A percentile compares a stretch with the other conserved stretches of the same genome.
These are phyloP conservation scores for Candida mesenterica DNA, from an alignment of 1,139 yeast species.

Conservation along the genomic window DNA sequence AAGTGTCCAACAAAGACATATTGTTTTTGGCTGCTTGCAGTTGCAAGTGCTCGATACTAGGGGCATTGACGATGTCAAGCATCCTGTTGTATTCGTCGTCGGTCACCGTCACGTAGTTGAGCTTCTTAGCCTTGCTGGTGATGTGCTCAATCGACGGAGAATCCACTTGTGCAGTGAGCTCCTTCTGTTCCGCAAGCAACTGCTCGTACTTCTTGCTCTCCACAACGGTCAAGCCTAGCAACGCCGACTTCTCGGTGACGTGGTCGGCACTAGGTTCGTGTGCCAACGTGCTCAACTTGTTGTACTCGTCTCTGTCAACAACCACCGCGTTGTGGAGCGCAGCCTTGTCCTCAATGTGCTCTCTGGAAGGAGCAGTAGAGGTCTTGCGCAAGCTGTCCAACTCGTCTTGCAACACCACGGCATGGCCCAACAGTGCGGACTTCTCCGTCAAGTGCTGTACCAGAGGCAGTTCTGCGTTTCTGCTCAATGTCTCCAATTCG, in stretches of 20 bases:
- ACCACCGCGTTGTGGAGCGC: constrained; percentile 17
- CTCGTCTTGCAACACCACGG: constrained; percentile 18
- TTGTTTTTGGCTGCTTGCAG: constrained; percentile 15
- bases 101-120: constrained; percentile 5
- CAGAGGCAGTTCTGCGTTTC: constrained; percentile 20
- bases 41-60: constrained; percentile 22
- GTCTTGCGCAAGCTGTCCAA: constrained; percentile 14
- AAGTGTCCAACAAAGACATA: constrained; percentile 7
- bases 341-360: constrained; percentile 19
- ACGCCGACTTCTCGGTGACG: constrained; percentile 6
- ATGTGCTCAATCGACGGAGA: constrained; percentile 17
- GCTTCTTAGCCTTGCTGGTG: constrained; percentile 9
- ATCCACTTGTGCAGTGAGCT: constrained; percentile 11
- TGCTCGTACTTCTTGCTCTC: constrained; percentile 5
- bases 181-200: constrained; percentile 11
- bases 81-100: constrained; percentile 2
- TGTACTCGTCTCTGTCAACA: constrained; percentile 19
- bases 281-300: constrained; percentile 15
- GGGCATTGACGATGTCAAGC: constrained; percentile 14
- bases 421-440: constrained; percentile 16
- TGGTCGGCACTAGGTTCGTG: constrained; percentile 18
- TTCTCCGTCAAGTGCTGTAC: constrained; percentile 12
- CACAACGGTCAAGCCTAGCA: constrained; percentile 7
- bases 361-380: constrained; percentile 16
- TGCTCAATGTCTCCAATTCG: constrained; percentile 14